Conservation (phyloP, 768 basidiomycete genomes). For the Pleurotus eryngii region DNA sequence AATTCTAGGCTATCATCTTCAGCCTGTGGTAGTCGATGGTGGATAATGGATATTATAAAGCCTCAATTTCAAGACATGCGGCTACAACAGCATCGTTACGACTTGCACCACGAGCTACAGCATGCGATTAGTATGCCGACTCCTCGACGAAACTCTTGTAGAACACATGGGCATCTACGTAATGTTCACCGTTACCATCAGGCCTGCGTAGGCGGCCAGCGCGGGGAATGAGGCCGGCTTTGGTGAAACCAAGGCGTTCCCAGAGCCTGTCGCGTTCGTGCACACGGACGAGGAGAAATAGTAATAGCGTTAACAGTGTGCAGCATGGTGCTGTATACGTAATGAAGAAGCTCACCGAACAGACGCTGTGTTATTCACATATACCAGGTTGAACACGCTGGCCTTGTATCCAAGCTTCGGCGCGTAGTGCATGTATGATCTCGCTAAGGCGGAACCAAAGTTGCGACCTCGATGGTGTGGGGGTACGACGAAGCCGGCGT, state of each 20-base stretch:
- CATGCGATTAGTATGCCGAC: not conserved
- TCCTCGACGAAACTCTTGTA: slow-evolving; percentile 62
- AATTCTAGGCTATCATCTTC: no score
- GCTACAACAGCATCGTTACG: not conserved
- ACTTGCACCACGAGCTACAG: not conserved
- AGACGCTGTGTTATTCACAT: slow-evolving; percentile 77
- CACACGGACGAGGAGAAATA: not conserved
- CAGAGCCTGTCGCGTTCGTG: slow-evolving; percentile 53
- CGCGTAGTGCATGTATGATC: slow-evolving; percentile 77
- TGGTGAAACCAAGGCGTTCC: slow-evolving; percentile 79
- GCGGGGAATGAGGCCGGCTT: slow-evolving; percentile 72
- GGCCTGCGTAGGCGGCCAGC: slow-evolving; percentile 67
- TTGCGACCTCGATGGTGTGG: slow-evolving; percentile 57
- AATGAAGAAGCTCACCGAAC: slow-evolving; percentile 42
- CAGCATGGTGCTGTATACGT: not conserved
- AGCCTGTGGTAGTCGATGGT: no score
- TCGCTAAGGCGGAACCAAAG: slow-evolving; percentile 69
- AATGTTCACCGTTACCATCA: slow-evolving; percentile 79
- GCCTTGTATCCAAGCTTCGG: slow-evolving; percentile 74
- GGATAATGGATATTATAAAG: no score
- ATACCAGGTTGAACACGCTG: slow-evolving; percentile 91
- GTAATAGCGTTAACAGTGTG: not conserved
- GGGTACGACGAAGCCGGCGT: slow-evolving; percentile 85
- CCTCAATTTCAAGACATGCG: no score
- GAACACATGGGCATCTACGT: slow-evolving; percentile 82